Evolutionary conservation across 2,329 filamentous ascomycete genomes (phyloP).

Genomic region (Triangularia setosa): DNA sequence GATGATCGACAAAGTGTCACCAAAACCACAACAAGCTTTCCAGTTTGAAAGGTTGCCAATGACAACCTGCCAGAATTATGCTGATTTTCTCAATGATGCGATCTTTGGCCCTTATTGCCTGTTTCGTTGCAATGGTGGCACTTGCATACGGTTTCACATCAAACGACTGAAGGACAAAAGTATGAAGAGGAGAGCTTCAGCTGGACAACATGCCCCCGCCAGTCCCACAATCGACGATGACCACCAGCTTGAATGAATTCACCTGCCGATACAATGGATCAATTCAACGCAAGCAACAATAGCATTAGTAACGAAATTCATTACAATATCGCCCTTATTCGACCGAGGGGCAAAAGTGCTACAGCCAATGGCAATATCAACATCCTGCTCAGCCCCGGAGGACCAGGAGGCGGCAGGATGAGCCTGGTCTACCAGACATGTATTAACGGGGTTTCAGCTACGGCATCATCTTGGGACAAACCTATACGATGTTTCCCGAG

Average conservation of each 20-base stretch:
- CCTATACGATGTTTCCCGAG: constrained; percentile 38
- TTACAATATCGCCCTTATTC: constrained; percentile 43
- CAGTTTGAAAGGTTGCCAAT: too few relatives aligned
- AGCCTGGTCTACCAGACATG: constrained; percentile 36
- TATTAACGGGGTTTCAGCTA: constrained; percentile 41
- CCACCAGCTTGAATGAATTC: constrained; percentile 39
- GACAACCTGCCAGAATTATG: background rate
- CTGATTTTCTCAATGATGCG: background rate
- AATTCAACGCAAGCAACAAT: constrained; percentile 35
- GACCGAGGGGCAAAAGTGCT: constrained; percentile 41
- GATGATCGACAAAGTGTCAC: too few relatives aligned
- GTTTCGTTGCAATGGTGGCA: background rate
- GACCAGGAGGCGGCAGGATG: constrained; percentile 44
- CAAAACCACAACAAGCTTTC: background rate
- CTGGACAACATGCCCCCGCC: constrained; percentile 39
- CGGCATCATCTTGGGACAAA: constrained; percentile 39
- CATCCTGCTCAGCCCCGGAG: constrained; percentile 45
- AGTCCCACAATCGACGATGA: constrained; percentile 25
- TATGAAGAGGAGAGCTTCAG: constrained; percentile 33
- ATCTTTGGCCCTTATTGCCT: background rate
- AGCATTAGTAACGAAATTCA: constrained; percentile 31
- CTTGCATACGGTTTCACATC: background rate
- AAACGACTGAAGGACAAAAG: background rate
- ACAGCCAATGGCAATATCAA: constrained; percentile 42
- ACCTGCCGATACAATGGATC: constrained; percentile 46